phyloP scores from a whole-genome alignment of 805 yeast genomes.

The Metschnikowia gelsemii region DNA sequence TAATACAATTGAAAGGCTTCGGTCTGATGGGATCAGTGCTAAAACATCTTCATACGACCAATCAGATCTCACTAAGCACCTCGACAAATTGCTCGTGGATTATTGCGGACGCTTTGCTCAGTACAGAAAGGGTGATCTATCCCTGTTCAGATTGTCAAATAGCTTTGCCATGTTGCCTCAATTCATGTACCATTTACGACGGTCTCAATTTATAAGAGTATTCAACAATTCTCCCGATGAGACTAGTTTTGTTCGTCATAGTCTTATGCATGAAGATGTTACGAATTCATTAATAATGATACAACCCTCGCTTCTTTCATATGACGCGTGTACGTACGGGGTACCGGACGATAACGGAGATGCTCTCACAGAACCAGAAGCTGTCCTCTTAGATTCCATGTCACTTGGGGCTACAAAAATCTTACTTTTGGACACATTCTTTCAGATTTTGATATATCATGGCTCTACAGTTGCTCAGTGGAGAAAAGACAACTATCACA shows the following conservation, averaged over 20 bases:
- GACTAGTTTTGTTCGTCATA: conserved; percentile 62
- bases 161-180: conserved; percentile 60
- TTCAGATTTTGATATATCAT: conserved; percentile 65
- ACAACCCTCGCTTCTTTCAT: conserved; percentile 65
- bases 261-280: conserved; percentile 60
- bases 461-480: conserved; percentile 67
- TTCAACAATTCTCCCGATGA: conserved; percentile 75
- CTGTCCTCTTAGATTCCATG: conserved; percentile 62
- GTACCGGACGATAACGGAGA: conserved; percentile 31
- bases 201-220: conserved; percentile 64
- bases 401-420: conserved; percentile 59
- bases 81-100: conserved; percentile 49
- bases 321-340: conserved; percentile 48
- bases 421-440: conserved; percentile 62
- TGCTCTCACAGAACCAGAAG: conserved; percentile 49
- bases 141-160: conserved; percentile 50
- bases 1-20: conserved; percentile 47
- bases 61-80: conserved; percentile 44
- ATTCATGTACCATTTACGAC: conserved; percentile 63
- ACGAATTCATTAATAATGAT: conserved; percentile 63
- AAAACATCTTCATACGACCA: conserved; percentile 23
- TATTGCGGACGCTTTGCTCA: conserved; percentile 48
- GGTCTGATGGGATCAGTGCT: conserved; percentile 16
- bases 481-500: conserved; percentile 64
- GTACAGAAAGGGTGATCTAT: conserved; percentile 46